These are phyloP conservation scores for Nephelium lappaceum DNA, from an alignment of 345 rosid species.

Conservation along the genomic window DNA sequence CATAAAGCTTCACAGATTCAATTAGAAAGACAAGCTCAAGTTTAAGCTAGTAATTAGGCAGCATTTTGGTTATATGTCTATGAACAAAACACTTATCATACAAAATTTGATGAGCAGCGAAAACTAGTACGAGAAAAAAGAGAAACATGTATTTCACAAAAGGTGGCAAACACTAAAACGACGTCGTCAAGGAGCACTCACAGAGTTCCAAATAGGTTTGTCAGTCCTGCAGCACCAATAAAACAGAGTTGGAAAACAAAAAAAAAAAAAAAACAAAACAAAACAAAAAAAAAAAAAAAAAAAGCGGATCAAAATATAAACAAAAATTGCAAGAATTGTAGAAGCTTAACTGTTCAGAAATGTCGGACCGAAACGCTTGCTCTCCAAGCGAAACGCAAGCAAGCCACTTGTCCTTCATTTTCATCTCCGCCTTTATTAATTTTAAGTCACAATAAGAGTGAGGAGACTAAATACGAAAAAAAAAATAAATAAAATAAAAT, in stretches of 20 bases:
- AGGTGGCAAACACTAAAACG: neutral
- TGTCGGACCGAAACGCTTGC: constrained; percentile 75
- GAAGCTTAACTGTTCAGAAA: constrained; percentile 67
- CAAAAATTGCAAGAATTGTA: neutral
- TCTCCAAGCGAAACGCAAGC: constrained; percentile 91
- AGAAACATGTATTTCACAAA: neutral
- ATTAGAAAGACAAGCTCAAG: neutral
- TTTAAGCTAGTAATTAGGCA: too few species aligned
- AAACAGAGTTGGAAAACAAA: constrained; percentile 12
- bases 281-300: neutral
- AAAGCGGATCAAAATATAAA: neutral
- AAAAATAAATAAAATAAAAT: neutral
- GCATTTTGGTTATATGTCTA: too few species aligned
- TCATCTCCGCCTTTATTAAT: constrained; percentile 69
- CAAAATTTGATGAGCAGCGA: neutral
- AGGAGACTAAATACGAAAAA: neutral
- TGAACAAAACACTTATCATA: neutral
- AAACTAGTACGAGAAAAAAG: neutral
- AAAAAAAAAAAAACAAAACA: neutral
- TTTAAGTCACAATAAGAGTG: neutral
- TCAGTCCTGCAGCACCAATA: constrained; percentile 67
- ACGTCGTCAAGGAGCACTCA: constrained; percentile 38
- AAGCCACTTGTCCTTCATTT: constrained; percentile 81
- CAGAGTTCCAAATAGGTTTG: constrained; percentile 85
- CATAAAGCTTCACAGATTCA: constrained; percentile 10